Conservation (phyloP, 1,284 basidiomycete genomes). For the Rhodotorula sp. region DNA sequence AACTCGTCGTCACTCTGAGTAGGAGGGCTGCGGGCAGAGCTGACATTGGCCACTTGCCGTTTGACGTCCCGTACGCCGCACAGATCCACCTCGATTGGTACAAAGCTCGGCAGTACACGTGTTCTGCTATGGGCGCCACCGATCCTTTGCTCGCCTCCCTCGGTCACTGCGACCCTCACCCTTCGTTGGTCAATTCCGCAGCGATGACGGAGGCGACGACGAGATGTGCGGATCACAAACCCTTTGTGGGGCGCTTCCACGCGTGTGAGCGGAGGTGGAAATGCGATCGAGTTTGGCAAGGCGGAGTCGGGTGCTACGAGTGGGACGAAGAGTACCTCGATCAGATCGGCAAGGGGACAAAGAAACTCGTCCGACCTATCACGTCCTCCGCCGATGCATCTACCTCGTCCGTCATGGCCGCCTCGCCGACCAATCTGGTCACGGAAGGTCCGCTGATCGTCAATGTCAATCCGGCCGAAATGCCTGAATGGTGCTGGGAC, state of each 20-base stretch:
- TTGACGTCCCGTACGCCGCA: neutral
- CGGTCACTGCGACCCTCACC: constrained; percentile 54
- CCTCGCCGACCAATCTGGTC: neutral
- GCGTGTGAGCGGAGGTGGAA: constrained; percentile 80
- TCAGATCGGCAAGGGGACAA: constrained; percentile 16
- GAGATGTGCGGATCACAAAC: neutral
- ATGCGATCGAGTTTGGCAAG: constrained; percentile 54
- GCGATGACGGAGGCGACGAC: neutral
- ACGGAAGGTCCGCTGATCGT: constrained; percentile 53
- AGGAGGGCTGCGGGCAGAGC: no score
- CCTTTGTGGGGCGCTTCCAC: constrained; percentile 66
- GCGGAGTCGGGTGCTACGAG: constrained; percentile 38
- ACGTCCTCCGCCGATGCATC: no score
- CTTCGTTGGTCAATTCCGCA: neutral
- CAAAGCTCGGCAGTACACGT: constrained; percentile 66
- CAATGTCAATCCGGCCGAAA: constrained; percentile 71
- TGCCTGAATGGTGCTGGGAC: constrained; percentile 63
- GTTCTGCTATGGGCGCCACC: constrained; percentile 46
- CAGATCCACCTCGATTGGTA: constrained; percentile 88
- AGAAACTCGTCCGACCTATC: constrained; percentile 13
- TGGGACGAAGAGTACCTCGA: constrained; percentile 26
- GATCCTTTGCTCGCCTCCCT: constrained; percentile 66
- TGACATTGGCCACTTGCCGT: neutral
- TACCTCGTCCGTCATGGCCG: no score
- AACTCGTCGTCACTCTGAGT: constrained; percentile 12